These are phyloP conservation scores for Boletus edulis DNA, from an alignment of 768 basidiomycete genomes.

Conservation along the genomic window DNA sequence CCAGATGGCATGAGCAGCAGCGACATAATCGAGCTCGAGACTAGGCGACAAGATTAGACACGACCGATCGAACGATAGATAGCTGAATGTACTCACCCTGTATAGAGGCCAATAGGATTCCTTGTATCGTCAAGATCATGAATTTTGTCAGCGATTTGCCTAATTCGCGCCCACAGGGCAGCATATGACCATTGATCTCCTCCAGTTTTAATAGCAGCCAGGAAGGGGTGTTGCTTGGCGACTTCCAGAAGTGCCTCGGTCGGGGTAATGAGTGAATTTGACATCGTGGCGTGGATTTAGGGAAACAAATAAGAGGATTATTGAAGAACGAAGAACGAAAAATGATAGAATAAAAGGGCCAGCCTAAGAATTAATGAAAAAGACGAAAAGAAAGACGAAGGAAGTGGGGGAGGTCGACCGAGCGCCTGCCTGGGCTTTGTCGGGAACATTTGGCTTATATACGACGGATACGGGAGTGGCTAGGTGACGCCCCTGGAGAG, in stretches of 20 bases:
- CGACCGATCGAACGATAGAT: background rate
- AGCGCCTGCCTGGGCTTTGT: conserved; percentile 1
- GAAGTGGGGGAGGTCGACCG: conserved; percentile 10
- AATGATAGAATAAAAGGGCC: conserved; percentile 7
- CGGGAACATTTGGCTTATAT: conserved; percentile 12
- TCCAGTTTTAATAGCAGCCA: conserved; percentile 10
- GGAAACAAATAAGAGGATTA: background rate
- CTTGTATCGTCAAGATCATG: conserved; percentile 21
- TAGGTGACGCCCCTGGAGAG: too few relatives aligned
- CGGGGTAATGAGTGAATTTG: conserved; percentile 20
- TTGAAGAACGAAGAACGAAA: background rate
- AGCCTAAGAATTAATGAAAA: conserved; percentile 12
- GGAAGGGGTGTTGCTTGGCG: conserved; percentile 28
- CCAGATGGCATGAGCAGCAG: conserved; percentile 30
- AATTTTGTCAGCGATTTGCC: conserved; percentile 24
- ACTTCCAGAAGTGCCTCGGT: conserved; percentile 32
- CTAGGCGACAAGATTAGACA: conserved; percentile 1
- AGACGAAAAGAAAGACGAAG: conserved; percentile 1
- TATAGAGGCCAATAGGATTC: conserved; percentile 27
- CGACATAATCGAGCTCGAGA: conserved; percentile 29
- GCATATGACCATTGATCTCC: conserved; percentile 27
- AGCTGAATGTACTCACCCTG: conserved; percentile 11
- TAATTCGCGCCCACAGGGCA: conserved; percentile 28
- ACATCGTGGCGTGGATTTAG: conserved; percentile 8
- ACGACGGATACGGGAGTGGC: background rate